Base-by-base conservation (phyloP, 306 rosid species). In the Hippophae tibetana region DNA sequence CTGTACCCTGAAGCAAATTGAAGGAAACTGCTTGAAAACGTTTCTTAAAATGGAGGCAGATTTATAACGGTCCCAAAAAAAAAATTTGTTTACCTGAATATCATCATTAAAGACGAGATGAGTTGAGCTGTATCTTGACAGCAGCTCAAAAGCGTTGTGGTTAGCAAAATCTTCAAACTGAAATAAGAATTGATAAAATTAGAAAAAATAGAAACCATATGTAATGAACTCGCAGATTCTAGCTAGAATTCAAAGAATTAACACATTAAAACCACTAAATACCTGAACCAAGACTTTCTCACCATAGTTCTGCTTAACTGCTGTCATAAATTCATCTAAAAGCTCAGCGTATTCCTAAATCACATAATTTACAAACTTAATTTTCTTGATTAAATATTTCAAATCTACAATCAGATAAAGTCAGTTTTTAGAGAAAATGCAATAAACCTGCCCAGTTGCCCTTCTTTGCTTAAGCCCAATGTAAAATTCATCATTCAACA, bases 61-160 rank as follows among this genome's bases (percentile, higher is more conserved):
- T 10, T 42, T 23, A 47, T 46, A 57, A 54, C 13, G 12, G 40
- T 27, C 59, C 47, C 31, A 63, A 74, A 3, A 26, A 10, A 54
- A 42, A 38, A 18, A 18, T n/a, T 13, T 8, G 26, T 43, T 54
- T 81, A 92, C 98, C 83, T 92, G 98, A 12, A 90, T 90, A 61
- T 90, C 98, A 70, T 92, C 98, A 45, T 92, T 92, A 47, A 92
- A 92, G 65, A 92, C 98, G 54, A 92, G 98, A 74, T 92, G 98
- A 42, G 87, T 81, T 61, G 84, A 72, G 65, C 89, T 77, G 80
- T 87, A 92, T 73, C 67, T 80, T 7, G 62, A 68, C 64, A 92
- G 89, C 83, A 92, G 86, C 78, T 85, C 82, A 43, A 92, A 92
- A 3, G 98, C 98, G 27, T 92, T 92, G 74, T 92, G 98, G 76